phyloP scores from a whole-genome alignment of 257 asterid species.

The Lantana camara region DNA sequence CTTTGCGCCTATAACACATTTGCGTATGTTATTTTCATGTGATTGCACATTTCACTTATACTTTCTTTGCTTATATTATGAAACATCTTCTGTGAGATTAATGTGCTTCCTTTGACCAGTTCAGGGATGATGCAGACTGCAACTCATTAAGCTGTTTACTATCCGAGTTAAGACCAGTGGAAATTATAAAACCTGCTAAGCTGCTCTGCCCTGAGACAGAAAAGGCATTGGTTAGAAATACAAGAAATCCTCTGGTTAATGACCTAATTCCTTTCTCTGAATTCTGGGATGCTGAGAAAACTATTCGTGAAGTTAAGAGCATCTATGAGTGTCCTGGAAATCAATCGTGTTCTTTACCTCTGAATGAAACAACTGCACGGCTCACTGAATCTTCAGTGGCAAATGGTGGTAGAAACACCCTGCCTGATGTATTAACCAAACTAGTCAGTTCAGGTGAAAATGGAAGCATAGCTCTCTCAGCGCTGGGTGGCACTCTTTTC shows the following conservation, averaged over 20 bases:
- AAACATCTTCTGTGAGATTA: slow-evolving; percentile 22
- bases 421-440: slow-evolving; percentile 66
- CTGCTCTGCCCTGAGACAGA: slow-evolving; percentile 85
- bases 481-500: slow-evolving; percentile 89
- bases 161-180: slow-evolving; percentile 94
- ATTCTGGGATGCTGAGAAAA: slow-evolving; percentile 92
- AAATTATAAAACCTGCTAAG: slow-evolving; percentile 88
- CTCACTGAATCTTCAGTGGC: slow-evolving; percentile 35
- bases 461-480: slow-evolving; percentile 89
- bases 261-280: slow-evolving; percentile 88
- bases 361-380: slow-evolving; percentile 33
- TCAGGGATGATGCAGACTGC: slow-evolving; percentile 94
- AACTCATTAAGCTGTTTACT: slow-evolving; percentile 77
- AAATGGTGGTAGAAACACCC: slow-evolving; percentile 41
- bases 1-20: slow-evolving; percentile 3
- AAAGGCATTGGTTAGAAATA: slow-evolving; percentile 69
- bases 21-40: not conserved
- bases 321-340: slow-evolving; percentile 47
- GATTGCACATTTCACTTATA: slow-evolving; percentile 13
- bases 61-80: slow-evolving; percentile 24
- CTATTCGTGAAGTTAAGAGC: slow-evolving; percentile 60
- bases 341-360: slow-evolving; percentile 40
- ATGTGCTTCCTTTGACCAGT: slow-evolving; percentile 53
- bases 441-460: slow-evolving; percentile 71
- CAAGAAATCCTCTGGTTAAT: slow-evolving; percentile 80